These are phyloP conservation scores for Lepidium africanum DNA, from an alignment of 345 rosid species.

Conservation along the genomic window DNA sequence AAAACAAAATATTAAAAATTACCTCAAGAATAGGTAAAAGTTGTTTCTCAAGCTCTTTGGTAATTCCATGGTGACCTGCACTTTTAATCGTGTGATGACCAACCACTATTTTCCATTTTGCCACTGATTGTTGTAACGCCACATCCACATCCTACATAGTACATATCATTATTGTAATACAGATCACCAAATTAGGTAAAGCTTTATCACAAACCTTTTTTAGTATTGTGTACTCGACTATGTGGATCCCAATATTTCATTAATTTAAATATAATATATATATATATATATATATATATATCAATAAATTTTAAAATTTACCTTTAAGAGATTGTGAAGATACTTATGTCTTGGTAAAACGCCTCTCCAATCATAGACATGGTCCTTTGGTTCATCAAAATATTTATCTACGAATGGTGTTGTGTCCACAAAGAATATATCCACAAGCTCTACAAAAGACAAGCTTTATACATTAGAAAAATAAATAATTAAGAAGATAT, in stretches of 20 bases:
- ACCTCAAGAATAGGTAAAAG: conserved; percentile 70
- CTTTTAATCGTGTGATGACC: conserved; percentile 79
- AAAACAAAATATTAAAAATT: background rate
- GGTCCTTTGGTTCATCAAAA: conserved; percentile 38
- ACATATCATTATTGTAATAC: background rate
- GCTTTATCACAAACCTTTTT: background rate
- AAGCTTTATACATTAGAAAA: background rate
- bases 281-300: too few species aligned
- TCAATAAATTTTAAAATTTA: too few species aligned
- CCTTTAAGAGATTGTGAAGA: conserved; percentile 40
- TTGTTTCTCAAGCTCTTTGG: conserved; percentile 37
- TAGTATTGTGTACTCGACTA: too few species aligned
- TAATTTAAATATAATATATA: too few species aligned
- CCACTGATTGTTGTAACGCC: conserved; percentile 39
- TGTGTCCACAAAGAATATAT: conserved; percentile 59
- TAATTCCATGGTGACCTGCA: conserved; percentile 60
- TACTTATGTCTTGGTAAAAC: conserved; percentile 40
- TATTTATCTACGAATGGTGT: conserved; percentile 59
- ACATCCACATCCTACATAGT: conserved; percentile 26
- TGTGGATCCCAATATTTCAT: too few species aligned
- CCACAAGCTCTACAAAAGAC: conserved; percentile 35
- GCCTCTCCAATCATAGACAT: conserved; percentile 58
- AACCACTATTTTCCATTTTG: conserved; percentile 71
- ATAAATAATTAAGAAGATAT: background rate
- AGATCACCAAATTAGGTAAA: background rate